A percentile compares a stretch with the other conserved stretches of the same genome.
phyloP scores from a whole-genome alignment of 2,329 filamentous ascomycete genomes.

The Acephala macrosclerotiorum region DNA sequence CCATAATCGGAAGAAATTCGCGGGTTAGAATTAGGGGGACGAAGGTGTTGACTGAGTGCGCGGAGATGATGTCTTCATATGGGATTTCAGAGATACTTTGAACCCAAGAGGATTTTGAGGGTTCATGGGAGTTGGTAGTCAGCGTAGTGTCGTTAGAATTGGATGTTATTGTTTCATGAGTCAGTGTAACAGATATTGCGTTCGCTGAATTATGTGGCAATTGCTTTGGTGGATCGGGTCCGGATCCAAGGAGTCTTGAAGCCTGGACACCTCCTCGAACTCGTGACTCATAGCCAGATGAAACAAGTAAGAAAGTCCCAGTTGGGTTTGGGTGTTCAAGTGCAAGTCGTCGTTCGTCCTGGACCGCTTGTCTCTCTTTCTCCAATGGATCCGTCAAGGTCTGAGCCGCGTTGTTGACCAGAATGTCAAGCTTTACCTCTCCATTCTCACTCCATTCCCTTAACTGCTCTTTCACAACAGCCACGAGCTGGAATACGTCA shows the following conservation, averaged over 20 bases:
- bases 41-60: slow-evolving; percentile 33
- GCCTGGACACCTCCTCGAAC: slow-evolving; percentile 23
- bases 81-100: slow-evolving; percentile 30
- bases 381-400: slow-evolving; percentile 30
- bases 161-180: background rate
- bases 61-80: slow-evolving; percentile 33
- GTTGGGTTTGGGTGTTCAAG: background rate
- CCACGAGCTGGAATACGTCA: slow-evolving; percentile 25
- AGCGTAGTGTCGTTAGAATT: background rate
- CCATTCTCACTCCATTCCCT: slow-evolving; percentile 13
- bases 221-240: background rate
- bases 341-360: slow-evolving; percentile 14
- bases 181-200: background rate
- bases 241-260: slow-evolving; percentile 7
- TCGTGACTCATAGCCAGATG: slow-evolving; percentile 16
- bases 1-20: slow-evolving; percentile 32
- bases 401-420: slow-evolving; percentile 34
- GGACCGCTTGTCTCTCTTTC: slow-evolving; percentile 21
- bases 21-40: slow-evolving; percentile 31
- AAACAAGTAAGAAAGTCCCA: background rate
- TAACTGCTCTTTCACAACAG: slow-evolving; percentile 15
- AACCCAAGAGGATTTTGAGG: slow-evolving; percentile 26
- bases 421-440: slow-evolving; percentile 25
- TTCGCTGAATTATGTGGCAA: background rate
- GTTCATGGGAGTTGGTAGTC: background rate